Evolutionary conservation across 768 basidiomycete species (phyloP).

Genomic region (Hypholoma fasciculare): DNA sequence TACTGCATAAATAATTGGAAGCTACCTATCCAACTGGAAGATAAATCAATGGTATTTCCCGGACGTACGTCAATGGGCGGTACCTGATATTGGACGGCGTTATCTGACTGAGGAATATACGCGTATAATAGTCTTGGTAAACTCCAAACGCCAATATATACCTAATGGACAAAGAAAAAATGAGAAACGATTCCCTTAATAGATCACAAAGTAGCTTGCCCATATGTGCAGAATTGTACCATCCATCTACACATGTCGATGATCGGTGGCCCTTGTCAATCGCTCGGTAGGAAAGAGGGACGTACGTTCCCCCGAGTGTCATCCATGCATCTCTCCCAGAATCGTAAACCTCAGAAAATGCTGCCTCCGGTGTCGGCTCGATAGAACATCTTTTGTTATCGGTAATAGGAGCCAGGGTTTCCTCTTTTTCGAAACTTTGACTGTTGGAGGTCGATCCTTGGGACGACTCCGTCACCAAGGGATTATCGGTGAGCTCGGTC

Average conservation of each 20-base stretch:
- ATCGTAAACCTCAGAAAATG: conserved; percentile 9
- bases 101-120: conserved; percentile 34
- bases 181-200: background rate
- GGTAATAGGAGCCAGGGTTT: background rate
- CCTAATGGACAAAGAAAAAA: conserved; percentile 18
- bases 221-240: conserved; percentile 47
- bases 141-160: conserved; percentile 46
- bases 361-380: background rate
- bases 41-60: background rate
- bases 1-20: conserved; percentile 48
- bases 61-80: background rate
- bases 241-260: conserved; percentile 33
- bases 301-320: conserved; percentile 45
- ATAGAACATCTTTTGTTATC: background rate
- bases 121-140: conserved; percentile 50
- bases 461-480: background rate
- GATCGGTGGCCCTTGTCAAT: background rate
- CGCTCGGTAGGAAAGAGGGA: conserved; percentile 2
- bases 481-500: background rate
- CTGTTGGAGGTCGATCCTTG: background rate
- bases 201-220: conserved; percentile 24
- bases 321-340: conserved; percentile 41
- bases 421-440: conserved; percentile 11
- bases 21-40: conserved; percentile 48
- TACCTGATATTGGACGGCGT: conserved; percentile 48